Evolutionary conservation across 495 filamentous ascomycete species (phyloP).

Genomic region (Podospora comata): DNA sequence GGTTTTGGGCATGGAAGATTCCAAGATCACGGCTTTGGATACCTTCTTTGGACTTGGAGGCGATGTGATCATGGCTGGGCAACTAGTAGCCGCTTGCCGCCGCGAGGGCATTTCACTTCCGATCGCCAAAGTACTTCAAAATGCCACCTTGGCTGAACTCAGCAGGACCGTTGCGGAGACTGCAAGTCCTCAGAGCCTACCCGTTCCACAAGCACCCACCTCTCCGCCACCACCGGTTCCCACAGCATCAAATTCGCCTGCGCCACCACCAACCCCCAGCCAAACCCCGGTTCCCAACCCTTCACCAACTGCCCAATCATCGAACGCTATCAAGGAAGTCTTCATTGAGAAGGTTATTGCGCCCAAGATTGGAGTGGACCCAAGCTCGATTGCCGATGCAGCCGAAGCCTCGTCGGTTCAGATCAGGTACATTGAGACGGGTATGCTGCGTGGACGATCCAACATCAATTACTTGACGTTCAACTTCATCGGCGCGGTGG

Average conservation of each 20-base stretch:
- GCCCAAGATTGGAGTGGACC: conserved; percentile 37
- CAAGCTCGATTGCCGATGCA: conserved; percentile 38
- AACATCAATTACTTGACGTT: conserved; percentile 46
- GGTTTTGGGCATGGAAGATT: conserved; percentile 39
- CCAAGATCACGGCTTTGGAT: conserved; percentile 38
- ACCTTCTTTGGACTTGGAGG: conserved; percentile 47
- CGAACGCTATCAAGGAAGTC: conserved; percentile 29
- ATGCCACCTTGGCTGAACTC: conserved; percentile 39
- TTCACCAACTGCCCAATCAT: conserved; percentile 12
- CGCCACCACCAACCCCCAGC: neutral
- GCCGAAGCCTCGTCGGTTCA: conserved; percentile 45
- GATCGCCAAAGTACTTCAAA: conserved; percentile 39
- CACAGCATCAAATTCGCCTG: neutral
- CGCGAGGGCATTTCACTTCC: conserved; percentile 35
- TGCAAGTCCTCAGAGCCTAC: conserved; percentile 20
- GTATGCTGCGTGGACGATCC: conserved; percentile 40
- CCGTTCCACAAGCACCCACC: neutral
- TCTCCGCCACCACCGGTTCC: neutral
- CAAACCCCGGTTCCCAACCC: conserved; percentile 7
- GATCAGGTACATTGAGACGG: conserved; percentile 46
- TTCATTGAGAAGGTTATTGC: conserved; percentile 35
- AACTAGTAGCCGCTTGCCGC: conserved; percentile 41
- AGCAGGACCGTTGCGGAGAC: conserved; percentile 32
- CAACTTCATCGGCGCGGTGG: conserved; percentile 40
- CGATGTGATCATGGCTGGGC: conserved; percentile 40